Percentiles rank a stretch among this genome's conserved stretches.
phyloP scores from a whole-genome alignment of 768 basidiomycete genomes.

The Suillus lakei region DNA sequence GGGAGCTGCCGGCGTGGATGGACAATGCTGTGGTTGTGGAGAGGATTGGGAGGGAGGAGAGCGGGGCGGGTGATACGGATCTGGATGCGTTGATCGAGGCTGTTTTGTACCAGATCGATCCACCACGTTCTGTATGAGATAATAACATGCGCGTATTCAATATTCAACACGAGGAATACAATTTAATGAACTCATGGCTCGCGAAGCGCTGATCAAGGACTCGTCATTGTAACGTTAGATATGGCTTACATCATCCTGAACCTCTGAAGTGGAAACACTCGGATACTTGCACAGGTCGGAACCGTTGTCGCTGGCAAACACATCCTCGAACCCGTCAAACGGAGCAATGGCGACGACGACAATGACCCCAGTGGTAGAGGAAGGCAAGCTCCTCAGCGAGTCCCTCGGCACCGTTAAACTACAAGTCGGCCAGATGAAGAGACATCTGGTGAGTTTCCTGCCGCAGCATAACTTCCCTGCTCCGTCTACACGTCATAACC shows the following conservation, averaged over 20 bases:
- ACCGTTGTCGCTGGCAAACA: background rate
- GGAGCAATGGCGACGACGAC: slow-evolving; percentile 11
- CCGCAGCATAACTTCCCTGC: slow-evolving; percentile 2
- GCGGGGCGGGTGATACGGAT: background rate
- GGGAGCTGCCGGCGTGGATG: background rate
- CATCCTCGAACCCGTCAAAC: slow-evolving; percentile 1
- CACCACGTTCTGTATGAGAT: background rate
- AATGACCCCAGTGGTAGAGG: slow-evolving; percentile 57
- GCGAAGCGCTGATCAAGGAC: background rate
- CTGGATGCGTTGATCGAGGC: slow-evolving; percentile 8
- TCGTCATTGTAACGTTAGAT: background rate
- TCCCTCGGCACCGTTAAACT: slow-evolving; percentile 86
- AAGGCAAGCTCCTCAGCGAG: slow-evolving; percentile 86
- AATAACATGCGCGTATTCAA: too few relatives aligned
- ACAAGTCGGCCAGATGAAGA: slow-evolving; percentile 93
- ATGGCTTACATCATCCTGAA: slow-evolving; percentile 2
- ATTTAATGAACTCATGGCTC: background rate
- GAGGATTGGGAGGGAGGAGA: background rate
- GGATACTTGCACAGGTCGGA: background rate
- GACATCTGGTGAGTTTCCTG: slow-evolving; percentile 72
- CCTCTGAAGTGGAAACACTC: background rate
- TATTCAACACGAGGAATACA: too few relatives aligned
- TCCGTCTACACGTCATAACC: background rate
- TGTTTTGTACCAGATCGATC: background rate
- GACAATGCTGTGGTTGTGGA: slow-evolving; percentile 10